Conservation (phyloP, 2,329 filamentous ascomycete species). For the Colletotrichum lentis region DNA sequence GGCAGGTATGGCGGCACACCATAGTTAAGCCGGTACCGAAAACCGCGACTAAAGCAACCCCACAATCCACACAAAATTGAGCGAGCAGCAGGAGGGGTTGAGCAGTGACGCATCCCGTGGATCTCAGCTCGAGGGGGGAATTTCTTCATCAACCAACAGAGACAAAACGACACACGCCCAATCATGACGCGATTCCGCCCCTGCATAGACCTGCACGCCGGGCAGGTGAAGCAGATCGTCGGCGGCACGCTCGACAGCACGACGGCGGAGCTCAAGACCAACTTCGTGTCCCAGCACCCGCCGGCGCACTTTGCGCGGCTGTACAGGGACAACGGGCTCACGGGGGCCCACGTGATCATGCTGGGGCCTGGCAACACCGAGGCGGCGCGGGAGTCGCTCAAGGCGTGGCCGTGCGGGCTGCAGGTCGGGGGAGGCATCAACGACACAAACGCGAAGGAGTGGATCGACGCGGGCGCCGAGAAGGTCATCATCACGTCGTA, state of each 20-base stretch:
- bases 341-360: conserved; percentile 95
- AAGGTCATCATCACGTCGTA: conserved; percentile 98
- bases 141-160: conserved; percentile 12
- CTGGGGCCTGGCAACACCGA: conserved; percentile 86
- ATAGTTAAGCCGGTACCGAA: conserved; percentile 32
- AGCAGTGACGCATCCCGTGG: conserved; percentile 22
- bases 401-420: conserved; percentile 79
- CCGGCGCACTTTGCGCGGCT: conserved; percentile 82
- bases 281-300: conserved; percentile 87
- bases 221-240: conserved; percentile 97
- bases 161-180: background rate
- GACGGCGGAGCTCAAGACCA: conserved; percentile 78
- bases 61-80: conserved; percentile 36
- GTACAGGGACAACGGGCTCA: conserved; percentile 77
- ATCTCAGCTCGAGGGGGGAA: background rate
- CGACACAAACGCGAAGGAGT: conserved; percentile 81
- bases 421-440: conserved; percentile 96
- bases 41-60: conserved; percentile 18
- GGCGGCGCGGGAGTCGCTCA: conserved; percentile 79
- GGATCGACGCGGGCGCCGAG: conserved; percentile 88
- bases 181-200: conserved; percentile 92
- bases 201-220: conserved; percentile 97
- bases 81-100: conserved; percentile 26
- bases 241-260: conserved; percentile 84
- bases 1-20: background rate